phyloP scores from a whole-genome alignment of 345 rosid genomes.

The Rhodomyrtus tomentosa region DNA sequence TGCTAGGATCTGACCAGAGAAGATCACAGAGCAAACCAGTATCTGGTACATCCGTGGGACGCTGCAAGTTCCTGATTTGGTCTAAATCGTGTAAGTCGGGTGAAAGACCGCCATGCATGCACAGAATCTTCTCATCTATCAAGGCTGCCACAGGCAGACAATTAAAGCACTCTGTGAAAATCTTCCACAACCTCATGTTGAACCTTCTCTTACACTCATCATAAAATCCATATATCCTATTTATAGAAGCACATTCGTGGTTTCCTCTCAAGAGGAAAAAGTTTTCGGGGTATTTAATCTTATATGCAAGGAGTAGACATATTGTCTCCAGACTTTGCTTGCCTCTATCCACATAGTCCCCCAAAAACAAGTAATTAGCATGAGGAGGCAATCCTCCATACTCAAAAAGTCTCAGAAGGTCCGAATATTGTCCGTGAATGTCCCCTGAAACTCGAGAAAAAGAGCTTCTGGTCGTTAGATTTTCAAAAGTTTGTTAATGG shows the following conservation, averaged over 20 bases:
- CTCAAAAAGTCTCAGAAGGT: conserved; percentile 76
- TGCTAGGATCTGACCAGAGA: conserved; percentile 84
- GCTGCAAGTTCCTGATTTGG: conserved; percentile 51
- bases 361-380: conserved; percentile 70
- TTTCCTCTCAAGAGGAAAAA: conserved; percentile 41
- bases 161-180: conserved; percentile 28
- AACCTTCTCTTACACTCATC: conserved; percentile 73
- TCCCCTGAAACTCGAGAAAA: conserved; percentile 48
- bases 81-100: conserved; percentile 60
- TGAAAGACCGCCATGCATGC: conserved; percentile 91
- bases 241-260: conserved; percentile 42
- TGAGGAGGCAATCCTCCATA: conserved; percentile 75
- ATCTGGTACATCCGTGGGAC: conserved; percentile 75
- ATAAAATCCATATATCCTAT: conserved; percentile 40
- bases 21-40: conserved; percentile 79
- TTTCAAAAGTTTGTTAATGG: neutral
- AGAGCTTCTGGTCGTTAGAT: neutral
- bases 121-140: conserved; percentile 70
- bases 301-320: conserved; percentile 35
- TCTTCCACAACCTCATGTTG: conserved; percentile 63
- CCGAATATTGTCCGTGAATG: conserved; percentile 82
- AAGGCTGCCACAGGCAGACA: conserved; percentile 40
- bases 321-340: conserved; percentile 37
- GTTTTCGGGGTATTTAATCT: conserved; percentile 33
- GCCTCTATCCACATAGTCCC: conserved; percentile 81